Evolutionary conservation across 495 filamentous ascomycete species (phyloP).

Genomic region (Articulospora tetracladia): DNA sequence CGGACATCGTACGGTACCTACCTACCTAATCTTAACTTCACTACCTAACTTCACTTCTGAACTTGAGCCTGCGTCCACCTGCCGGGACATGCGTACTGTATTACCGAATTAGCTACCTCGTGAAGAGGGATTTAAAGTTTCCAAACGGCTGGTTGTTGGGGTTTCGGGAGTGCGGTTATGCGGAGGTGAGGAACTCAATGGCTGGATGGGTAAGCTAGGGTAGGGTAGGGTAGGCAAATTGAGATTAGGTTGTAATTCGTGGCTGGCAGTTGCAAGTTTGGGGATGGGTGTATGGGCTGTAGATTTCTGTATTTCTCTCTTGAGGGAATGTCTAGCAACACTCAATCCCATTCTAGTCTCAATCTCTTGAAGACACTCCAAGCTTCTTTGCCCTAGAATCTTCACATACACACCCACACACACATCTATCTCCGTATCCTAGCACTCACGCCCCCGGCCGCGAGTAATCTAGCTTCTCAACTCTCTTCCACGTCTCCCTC

Average conservation of each 20-base stretch:
- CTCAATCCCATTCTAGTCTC: not conserved
- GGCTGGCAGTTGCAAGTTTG: not conserved
- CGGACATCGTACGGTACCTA: too few species aligned
- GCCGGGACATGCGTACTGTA: too few species aligned
- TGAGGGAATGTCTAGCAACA: too few species aligned
- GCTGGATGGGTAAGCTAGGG: not conserved
- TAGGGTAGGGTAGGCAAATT: too few species aligned
- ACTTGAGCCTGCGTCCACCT: too few species aligned
- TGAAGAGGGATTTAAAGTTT: too few species aligned
- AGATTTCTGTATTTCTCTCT: not conserved
- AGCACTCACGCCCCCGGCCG: slow-evolving; percentile 46
- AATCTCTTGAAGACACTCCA: not conserved
- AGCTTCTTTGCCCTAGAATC: not conserved
- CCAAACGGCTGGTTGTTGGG: not conserved
- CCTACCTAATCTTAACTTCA: too few species aligned
- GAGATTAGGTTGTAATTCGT: too few species aligned
- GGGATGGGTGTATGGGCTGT: not conserved
- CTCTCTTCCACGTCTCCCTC: slow-evolving; percentile 64
- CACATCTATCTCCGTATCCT: not conserved
- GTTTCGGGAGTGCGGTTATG: not conserved
- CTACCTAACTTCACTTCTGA: too few species aligned
- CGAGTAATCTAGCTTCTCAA: slow-evolving; percentile 54
- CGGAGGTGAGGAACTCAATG: not conserved
- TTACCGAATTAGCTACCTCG: too few species aligned
- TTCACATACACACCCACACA: not conserved